Percentiles rank a stretch among this genome's conserved stretches.
These are phyloP conservation scores for Diaporthe eres DNA, from an alignment of 2,329 filamentous ascomycete genomes.

Conservation along the genomic window DNA sequence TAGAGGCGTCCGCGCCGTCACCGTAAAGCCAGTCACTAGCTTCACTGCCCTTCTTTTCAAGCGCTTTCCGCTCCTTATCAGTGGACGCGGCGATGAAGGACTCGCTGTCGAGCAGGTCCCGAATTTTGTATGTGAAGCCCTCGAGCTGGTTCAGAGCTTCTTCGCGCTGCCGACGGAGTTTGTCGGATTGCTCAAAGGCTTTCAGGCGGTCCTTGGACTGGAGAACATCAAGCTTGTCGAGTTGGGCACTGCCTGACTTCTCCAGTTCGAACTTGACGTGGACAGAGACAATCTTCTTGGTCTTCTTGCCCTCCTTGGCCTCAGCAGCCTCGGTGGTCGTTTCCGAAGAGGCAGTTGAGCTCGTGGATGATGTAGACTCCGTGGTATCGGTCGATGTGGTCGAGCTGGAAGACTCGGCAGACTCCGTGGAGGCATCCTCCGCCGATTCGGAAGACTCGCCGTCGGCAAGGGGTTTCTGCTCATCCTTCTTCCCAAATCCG, in stretches of 20 bases:
- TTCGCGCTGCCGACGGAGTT: constrained; percentile 81
- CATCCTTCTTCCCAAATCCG: constrained; percentile 92
- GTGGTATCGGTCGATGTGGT: constrained; percentile 52
- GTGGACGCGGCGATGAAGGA: constrained; percentile 81
- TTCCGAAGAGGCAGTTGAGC: constrained; percentile 54
- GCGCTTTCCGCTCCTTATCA: constrained; percentile 72
- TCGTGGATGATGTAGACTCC: constrained; percentile 49
- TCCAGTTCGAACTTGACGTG: constrained; percentile 65
- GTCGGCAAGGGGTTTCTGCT: constrained; percentile 81
- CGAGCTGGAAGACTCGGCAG: constrained; percentile 51
- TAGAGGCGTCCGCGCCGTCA: constrained; percentile 82
- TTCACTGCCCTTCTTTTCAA: constrained; percentile 77
- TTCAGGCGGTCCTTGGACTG: constrained; percentile 78
- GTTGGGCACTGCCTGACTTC: constrained; percentile 64
- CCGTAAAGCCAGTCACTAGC: constrained; percentile 93
- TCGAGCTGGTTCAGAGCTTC: constrained; percentile 95
- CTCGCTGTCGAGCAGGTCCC: constrained; percentile 85
- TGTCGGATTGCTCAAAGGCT: constrained; percentile 90
- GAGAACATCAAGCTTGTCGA: constrained; percentile 64
- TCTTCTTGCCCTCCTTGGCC: constrained; percentile 68
- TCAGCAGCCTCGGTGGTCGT: constrained; percentile 65
- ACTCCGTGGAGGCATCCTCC: constrained; percentile 59
- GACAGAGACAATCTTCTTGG: constrained; percentile 71
- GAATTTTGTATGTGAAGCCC: constrained; percentile 88
- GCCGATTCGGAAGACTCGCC: constrained; percentile 63